Evolutionary conservation across 2,329 filamentous ascomycete species (phyloP), one percentile per base, ranked within the genome.

Genomic region (Leptosphaerulina australis): DNA sequence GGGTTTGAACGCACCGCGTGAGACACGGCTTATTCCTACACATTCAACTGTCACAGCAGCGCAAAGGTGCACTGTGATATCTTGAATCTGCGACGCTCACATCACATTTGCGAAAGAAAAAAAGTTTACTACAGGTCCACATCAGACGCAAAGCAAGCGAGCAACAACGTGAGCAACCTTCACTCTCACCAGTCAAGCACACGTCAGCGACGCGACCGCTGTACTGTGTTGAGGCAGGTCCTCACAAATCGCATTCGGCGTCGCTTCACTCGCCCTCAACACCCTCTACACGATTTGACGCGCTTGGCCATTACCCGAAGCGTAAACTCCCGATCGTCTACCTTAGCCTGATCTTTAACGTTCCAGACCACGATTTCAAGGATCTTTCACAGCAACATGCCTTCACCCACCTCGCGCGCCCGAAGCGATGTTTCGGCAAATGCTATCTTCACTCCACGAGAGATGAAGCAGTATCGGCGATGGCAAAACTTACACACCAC

Each of bases 381-480:
- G 20, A 50, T 21, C 31, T 9, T 21, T 12, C 31, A 12, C 24
- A 29, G 17, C 34, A 46, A 39, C 10, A 53, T 53, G 50, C n/a
- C 38, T 26, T 35, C 37, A 8, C n/a, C 37, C n/a, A 33, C 15
- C 33, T 31, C 11, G 12, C 41, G 36, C 43, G 17, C 37, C 41
- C 48, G 54, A 26, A 46, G 51, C 17, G 53, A 52, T 17, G 50
- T 67, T 26, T 55, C 62, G 20, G 67, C 66, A 10, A 60, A 56
- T 35, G 46, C 62, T 18, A 62, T 69, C 22, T 47, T 69, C 25
- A 43, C 63, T 21, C 49, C 58, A 8, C 55, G 59, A 21, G 62
- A 68, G 26, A 46, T 64, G n/a, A 67, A 67, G 35, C 57, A 63
- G 24, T 69, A 67, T 30, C 58, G 58, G 41, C 58, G 58, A 37